phyloP scores from a whole-genome alignment of 1,139 yeast genomes.

The Diutina scorzettiae region DNA sequence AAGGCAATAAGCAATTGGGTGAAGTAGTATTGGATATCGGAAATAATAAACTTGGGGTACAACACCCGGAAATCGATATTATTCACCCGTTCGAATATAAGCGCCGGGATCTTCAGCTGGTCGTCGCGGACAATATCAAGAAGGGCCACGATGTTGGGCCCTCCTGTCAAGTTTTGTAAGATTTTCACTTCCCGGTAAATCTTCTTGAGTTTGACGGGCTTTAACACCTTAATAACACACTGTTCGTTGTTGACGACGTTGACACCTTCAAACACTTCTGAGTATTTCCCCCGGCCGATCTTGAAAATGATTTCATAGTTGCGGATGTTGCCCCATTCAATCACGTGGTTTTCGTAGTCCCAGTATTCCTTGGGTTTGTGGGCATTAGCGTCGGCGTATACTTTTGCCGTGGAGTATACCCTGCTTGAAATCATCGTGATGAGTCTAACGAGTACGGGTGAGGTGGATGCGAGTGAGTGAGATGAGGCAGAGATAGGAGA shows the following conservation, averaged over 20 bases:
- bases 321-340: slow-evolving; percentile 61
- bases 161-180: slow-evolving; percentile 61
- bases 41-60: slow-evolving; percentile 51
- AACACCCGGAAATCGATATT: slow-evolving; percentile 63
- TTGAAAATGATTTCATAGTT: slow-evolving; percentile 86
- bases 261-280: slow-evolving; percentile 82
- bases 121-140: slow-evolving; percentile 70
- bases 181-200: slow-evolving; percentile 69
- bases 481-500: no score
- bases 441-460: no score
- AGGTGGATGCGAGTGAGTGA: no score
- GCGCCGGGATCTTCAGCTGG: slow-evolving; percentile 61
- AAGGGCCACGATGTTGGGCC: slow-evolving; percentile 58
- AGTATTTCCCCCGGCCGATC: slow-evolving; percentile 94
- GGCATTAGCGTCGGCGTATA: slow-evolving; percentile 77
- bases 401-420: slow-evolving; percentile 44
- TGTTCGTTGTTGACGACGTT: slow-evolving; percentile 35
- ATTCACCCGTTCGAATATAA: slow-evolving; percentile 58
- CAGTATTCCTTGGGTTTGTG: slow-evolving; percentile 77
- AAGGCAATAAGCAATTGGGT: slow-evolving; percentile 58
- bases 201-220: slow-evolving; percentile 79
- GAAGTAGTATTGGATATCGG: slow-evolving; percentile 61
- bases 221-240: slow-evolving; percentile 82
- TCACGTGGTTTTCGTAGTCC: slow-evolving; percentile 75
- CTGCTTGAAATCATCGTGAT: slow-evolving; percentile 3